Conservation (phyloP, 257 asterid genomes). For the Jacaranda copaia region DNA sequence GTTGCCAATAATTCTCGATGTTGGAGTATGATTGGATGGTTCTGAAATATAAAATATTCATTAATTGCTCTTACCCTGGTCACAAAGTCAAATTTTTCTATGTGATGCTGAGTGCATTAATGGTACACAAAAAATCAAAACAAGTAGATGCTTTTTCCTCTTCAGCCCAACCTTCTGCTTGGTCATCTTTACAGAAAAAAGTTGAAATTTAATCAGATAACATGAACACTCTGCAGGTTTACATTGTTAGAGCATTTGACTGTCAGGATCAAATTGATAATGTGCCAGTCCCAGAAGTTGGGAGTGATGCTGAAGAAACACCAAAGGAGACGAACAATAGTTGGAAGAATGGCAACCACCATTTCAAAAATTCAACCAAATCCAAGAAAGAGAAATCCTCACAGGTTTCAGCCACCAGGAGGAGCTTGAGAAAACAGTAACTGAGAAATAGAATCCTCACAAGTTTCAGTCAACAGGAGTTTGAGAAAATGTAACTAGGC, state of each 20-base stretch:
- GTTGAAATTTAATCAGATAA: neutral
- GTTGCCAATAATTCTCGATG: neutral
- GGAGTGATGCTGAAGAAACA: constrained; percentile 45
- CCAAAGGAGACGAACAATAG: constrained; percentile 25
- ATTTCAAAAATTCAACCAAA: neutral
- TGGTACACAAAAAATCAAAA: neutral
- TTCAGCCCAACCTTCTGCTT: neutral
- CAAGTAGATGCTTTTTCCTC: neutral
- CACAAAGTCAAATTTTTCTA: neutral
- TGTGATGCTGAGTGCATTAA: neutral
- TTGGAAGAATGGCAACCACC: constrained; percentile 21
- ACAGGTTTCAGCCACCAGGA: constrained; percentile 44
- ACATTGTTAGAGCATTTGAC: constrained; percentile 62
- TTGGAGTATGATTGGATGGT: neutral
- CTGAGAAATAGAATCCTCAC: constrained; percentile 15
- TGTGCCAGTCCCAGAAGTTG: constrained; percentile 32
- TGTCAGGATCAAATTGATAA: constrained; percentile 29
- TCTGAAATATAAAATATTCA: neutral
- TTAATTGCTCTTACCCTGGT: neutral
- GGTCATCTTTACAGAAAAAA: constrained; percentile 5
- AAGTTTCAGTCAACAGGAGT: constrained; percentile 47
- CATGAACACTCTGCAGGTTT: constrained; percentile 53
- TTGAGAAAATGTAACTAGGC: constrained; percentile 43
- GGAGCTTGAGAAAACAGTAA: constrained; percentile 55
- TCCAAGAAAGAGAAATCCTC: constrained; percentile 41